Base-by-base conservation (phyloP, 345 rosid species). In the Hibiscus mutabilis region DNA sequence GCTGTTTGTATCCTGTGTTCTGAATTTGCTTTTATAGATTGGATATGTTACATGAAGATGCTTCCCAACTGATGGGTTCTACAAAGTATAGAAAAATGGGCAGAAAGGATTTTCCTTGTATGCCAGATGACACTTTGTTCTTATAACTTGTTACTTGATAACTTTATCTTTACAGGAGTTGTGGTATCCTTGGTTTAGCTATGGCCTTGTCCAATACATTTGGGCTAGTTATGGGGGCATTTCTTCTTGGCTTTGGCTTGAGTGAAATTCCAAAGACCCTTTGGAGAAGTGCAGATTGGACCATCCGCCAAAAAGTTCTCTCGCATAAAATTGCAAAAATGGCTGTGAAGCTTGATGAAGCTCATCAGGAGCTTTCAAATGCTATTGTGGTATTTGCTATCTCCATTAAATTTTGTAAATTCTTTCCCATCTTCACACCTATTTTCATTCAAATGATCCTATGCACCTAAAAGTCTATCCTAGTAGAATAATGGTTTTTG, bases 181-280 rank as follows among this genome's bases (percentile, higher is more conserved):
- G 84, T 66, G 81, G 82, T 76, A 79, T 95, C 83, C 82, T 90
- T 71, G 99, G 96, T 72, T 82, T 92, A 70, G 99, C 98, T 75
- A 95, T 95, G 97, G 99, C 92, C 25, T 89, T 95, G 75, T 92
- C 99, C 55, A 95, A 95, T 82, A 92, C 99, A 19, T 95, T 95
- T 85, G 99, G 99, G 74, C 96, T 95, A 46, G 97, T 95, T 63
- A 95, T 98, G 2, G 98, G 99, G 70, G 93, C 92, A 73, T 95
- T 95, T 82, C 99, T 95, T 79, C 98, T 95, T 84, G 99, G 99
- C 19, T 95, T 95, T 77, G 98, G 99, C 77, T 77, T 95, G 86
- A 89, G 96, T 76, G 96, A 95, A 79, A 92, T 90, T 77, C 99
- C 99, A 46, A 95, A 90, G 78, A 81, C 82, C 77, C 77, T 87